Evolutionary conservation across 306 rosid species (phyloP).

Genomic region (Luffa acutangula): DNA sequence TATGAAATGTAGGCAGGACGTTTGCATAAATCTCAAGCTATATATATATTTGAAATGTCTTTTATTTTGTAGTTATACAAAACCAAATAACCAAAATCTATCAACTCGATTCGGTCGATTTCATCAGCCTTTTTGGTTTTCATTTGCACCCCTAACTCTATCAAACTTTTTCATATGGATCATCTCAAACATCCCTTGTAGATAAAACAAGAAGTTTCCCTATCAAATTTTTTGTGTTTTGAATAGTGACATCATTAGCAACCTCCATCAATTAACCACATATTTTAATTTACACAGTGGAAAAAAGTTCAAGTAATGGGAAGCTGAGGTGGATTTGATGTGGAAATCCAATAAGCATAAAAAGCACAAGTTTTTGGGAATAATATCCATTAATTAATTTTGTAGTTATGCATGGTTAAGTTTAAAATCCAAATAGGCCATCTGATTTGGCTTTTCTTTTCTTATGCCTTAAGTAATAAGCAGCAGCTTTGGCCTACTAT

Average conservation of each 20-base stretch:
- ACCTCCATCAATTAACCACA: neutral
- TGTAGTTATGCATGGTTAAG: neutral
- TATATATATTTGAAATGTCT: no score
- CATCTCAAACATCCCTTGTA: neutral
- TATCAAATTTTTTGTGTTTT: neutral
- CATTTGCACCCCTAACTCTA: neutral
- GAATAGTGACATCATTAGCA: neutral
- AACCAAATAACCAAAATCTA: neutral
- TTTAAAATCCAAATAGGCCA: neutral
- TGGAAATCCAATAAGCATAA: conserved; percentile 1
- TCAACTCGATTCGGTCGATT: neutral
- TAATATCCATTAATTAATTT: neutral
- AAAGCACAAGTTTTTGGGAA: neutral
- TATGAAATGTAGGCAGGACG: neutral
- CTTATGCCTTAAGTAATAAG: conserved; percentile 1
- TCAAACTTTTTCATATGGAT: neutral
- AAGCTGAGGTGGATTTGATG: neutral
- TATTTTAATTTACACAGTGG: neutral
- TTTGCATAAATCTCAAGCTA: neutral
- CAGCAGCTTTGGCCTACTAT: neutral
- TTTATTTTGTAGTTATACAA: neutral
- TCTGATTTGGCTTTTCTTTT: neutral
- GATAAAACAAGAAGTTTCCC: neutral
- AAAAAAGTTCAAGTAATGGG: neutral
- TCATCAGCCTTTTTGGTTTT: neutral